Base-by-base conservation (phyloP, 371 early-diverging fungal genomes). In the Mucor mucedo region DNA sequence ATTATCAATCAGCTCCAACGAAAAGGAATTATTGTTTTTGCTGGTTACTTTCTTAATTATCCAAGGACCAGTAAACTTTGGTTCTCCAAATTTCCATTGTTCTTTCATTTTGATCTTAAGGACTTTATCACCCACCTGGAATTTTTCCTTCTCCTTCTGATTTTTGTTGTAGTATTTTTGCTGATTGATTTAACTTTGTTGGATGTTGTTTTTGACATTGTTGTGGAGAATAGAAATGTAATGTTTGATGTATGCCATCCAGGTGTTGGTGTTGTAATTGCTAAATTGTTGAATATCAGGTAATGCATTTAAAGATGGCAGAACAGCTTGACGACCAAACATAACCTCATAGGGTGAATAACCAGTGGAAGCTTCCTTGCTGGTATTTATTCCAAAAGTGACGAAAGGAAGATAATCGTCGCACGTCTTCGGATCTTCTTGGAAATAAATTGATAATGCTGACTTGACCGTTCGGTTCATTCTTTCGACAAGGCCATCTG, bases 401-500 rank as follows among this genome's bases (percentile, higher is more conserved):
- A 72, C 56, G 16, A 65, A 68, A 33, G 60, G 63, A 2, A 71
- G 28, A 16, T 63, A 65, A 5, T 56, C 44, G 45, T 63, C 63
- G 66, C 61, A 60, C 2, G 4, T 4, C 0, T 52, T n/a, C 38
- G 44, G 47, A 2, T 61, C 58, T 4, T 72, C 30, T 3, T 58
- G 65, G 5, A 35, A 53, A 35, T 53, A 62, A 8, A 21, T 44
- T 39, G 58, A 58, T 29, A 72, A 40, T 0, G 45, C 29, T 7
- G 50, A 58, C 48, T 72, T 68, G 7, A 72, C 2, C 1, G 66
- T 63, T 7, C 63, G 13, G 53, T 72, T 72, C 32, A 61, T 7
- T 32, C 72, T 38, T 54, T 72, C 68, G 0, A 64, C 65, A 2
- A 69, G 28, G 1, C 66, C 64, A 32, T 72, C 69, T 1, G 58